Base-by-base conservation (phyloP, 2,329 filamentous ascomycete species). In the Emydomyces testavorans region DNA sequence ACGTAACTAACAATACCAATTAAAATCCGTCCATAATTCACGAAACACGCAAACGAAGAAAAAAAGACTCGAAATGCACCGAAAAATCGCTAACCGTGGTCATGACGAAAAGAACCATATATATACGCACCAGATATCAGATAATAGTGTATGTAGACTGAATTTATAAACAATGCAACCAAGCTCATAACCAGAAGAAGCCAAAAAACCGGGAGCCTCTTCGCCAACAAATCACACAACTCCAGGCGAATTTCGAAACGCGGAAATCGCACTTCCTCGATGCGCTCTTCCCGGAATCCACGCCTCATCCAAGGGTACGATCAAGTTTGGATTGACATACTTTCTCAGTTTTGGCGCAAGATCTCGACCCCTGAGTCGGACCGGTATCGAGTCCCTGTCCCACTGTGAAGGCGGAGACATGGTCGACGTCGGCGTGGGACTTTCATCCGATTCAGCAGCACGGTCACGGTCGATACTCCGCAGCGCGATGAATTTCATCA, bases 401-500 rank as follows among this genome's bases (percentile, higher is more conserved):
- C 69, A 60, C 2, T 66, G 62, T 3, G 66, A 67, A 8, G 67
- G 63, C 11, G 66, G 65, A 18, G 66, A 68, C 42, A 68, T 55
- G 1, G 59, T 60, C 2, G 62, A 60, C 1, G 62, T 62, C n/a
- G 63, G 60, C 1, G 64, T 66, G 2, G 65, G 61, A 0, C 63
- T 65, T 18, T 51, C 49, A 42, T 54, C 49, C 6, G 39, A 46
- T 20, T 50, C 51, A 7, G 49, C 40, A 21, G 40, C 54, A 49
- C 78, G 73, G 2, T 78, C 74, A 21, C 78, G 73, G 54, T 82
- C 78, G 50, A 98, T 86, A 58, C 87, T 94, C 53, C 86, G 78
- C 37, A 98, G 71, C 23, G 93, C 88, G 62, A 98, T 96, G 62
- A 92, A 95, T 57, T 80, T 83, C 65, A 89, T 94, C 51, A 98